Evolutionary conservation across 176 grass and related monocot genomes (phyloP).

Genomic region (Dendrocalamus sinicus): DNA sequence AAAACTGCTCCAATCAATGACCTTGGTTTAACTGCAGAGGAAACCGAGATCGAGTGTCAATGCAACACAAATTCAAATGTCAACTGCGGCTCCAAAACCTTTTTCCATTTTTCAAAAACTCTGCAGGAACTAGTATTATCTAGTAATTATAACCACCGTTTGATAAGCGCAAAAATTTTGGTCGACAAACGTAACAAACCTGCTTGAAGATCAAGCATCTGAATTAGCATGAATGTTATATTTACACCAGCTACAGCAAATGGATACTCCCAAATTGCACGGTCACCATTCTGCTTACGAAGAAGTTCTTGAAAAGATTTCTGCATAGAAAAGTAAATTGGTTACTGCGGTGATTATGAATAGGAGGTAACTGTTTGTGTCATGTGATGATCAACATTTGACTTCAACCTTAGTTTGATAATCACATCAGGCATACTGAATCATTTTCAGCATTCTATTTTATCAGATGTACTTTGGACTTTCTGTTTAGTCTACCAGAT

Average conservation of each 20-base stretch:
- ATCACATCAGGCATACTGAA: background rate
- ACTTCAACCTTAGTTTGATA: background rate
- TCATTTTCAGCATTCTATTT: background rate
- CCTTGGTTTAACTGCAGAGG: constrained; percentile 82
- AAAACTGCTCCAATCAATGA: constrained; percentile 93
- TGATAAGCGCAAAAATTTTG: background rate
- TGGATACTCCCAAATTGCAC: constrained; percentile 97
- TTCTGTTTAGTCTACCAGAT: background rate
- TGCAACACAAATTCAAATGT: constrained; percentile 36
- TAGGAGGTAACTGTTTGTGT: background rate
- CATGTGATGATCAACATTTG: constrained; percentile 1
- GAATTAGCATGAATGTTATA: constrained; percentile 97
- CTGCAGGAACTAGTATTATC: constrained; percentile 23
- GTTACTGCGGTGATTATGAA: background rate
- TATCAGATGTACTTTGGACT: constrained; percentile 4
- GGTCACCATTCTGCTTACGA: constrained; percentile 83
- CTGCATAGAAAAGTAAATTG: constrained; percentile 46
- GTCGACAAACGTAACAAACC: constrained; percentile 47
- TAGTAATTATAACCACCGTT: constrained; percentile 11
- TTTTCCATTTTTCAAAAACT: background rate
- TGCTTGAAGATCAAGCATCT: constrained; percentile 97
- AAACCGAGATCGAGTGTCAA: constrained; percentile 27
- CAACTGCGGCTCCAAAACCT: background rate
- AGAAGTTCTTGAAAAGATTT: constrained; percentile 91
- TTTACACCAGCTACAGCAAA: constrained; percentile 98